These are phyloP conservation scores for Coniochaeta sp. DNA, from an alignment of 2,329 filamentous ascomycete genomes.

Conservation along the genomic window DNA sequence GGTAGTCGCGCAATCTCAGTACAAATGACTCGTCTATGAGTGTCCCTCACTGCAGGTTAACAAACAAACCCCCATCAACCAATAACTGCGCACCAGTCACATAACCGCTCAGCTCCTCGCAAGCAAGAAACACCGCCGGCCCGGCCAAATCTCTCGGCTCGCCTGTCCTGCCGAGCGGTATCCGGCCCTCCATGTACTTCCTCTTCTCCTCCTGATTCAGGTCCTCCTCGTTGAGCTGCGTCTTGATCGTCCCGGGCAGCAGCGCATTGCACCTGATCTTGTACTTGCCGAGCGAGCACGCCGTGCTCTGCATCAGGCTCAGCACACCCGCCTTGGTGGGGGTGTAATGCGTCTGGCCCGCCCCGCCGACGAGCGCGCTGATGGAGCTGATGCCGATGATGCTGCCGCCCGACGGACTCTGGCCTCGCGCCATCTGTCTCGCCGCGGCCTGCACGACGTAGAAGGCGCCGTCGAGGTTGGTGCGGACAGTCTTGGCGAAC, in stretches of 20 bases:
- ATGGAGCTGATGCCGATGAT: slow-evolving; percentile 75
- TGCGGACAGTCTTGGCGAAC: slow-evolving; percentile 63
- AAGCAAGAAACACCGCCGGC: slow-evolving; percentile 78
- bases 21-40: too few species aligned
- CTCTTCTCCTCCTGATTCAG: slow-evolving; percentile 65
- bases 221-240: slow-evolving; percentile 79
- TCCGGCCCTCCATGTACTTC: slow-evolving; percentile 71
- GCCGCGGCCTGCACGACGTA: slow-evolving; percentile 80
- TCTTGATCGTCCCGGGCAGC: slow-evolving; percentile 74
- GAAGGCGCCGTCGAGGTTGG: slow-evolving; percentile 85
- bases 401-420: slow-evolving; percentile 61
- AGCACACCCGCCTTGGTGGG: slow-evolving; percentile 80
- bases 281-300: slow-evolving; percentile 69
- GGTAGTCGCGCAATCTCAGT: too few species aligned
- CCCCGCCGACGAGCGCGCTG: slow-evolving; percentile 69
- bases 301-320: slow-evolving; percentile 75
- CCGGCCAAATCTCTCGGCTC: slow-evolving; percentile 68
- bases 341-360: slow-evolving; percentile 75
- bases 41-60: slow-evolving; percentile 75
- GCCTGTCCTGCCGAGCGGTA: slow-evolving; percentile 71
- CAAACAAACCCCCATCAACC: slow-evolving; percentile 84
- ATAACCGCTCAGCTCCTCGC: slow-evolving; percentile 70
- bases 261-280: slow-evolving; percentile 77
- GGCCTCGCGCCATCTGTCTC: slow-evolving; percentile 63
- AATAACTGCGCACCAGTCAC: slow-evolving; percentile 77